phyloP scores from a whole-genome alignment of 2,329 filamentous ascomycete genomes.

The Monosporascus sp. region DNA sequence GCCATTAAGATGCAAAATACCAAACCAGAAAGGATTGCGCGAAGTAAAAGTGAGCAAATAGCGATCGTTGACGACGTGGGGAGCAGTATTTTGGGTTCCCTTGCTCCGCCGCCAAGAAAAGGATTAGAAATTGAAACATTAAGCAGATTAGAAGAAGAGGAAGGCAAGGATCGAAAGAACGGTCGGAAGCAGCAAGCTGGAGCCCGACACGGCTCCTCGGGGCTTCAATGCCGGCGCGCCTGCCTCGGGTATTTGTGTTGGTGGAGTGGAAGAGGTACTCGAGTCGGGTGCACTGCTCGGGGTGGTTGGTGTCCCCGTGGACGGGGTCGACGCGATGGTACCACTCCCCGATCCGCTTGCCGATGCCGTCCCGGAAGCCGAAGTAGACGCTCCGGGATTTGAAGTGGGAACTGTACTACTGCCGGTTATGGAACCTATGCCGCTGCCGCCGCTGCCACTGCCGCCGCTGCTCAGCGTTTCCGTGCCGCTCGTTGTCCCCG shows the following conservation, averaged over 20 bases:
- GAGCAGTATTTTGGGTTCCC: no score
- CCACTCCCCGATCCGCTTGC: no score
- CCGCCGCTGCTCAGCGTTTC: neutral
- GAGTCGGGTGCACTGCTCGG: neutral
- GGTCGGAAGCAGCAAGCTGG: constrained; percentile 13
- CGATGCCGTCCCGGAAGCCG: no score
- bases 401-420: no score
- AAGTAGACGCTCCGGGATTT: no score
- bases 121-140: constrained; percentile 10
- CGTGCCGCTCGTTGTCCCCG: constrained; percentile 1
- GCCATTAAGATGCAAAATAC: neutral
- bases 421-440: no score
- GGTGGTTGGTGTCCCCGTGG: constrained; percentile 8
- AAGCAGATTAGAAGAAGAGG: constrained; percentile 17
- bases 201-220: constrained; percentile 2
- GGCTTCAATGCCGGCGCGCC: constrained; percentile 11
- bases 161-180: constrained; percentile 19
- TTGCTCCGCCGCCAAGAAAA: no score
- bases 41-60: neutral
- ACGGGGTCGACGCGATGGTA: neutral
- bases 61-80: no score
- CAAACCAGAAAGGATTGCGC: constrained; percentile 4
- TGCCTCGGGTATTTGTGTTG: constrained; percentile 9
- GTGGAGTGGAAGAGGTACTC: constrained; percentile 3
- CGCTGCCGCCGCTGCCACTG: neutral